phyloP scores from a whole-genome alignment of 2,329 filamentous ascomycete species.

The Domatiomyces catenatus region DNA sequence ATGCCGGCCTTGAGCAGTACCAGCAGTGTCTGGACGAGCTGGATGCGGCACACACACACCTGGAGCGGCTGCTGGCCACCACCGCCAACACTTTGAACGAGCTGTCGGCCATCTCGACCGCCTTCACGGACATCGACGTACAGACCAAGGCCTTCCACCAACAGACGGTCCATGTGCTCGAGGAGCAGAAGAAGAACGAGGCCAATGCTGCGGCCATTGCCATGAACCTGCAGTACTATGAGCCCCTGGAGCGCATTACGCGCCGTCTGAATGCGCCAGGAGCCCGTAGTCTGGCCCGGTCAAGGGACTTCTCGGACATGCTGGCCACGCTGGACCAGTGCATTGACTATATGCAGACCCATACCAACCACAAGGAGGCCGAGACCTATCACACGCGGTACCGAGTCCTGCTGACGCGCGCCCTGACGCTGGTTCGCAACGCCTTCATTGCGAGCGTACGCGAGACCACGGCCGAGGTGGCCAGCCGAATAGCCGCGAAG shows the following conservation, averaged over 20 bases:
- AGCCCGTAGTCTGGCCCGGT: constrained; percentile 69
- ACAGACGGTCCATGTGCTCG: constrained; percentile 75
- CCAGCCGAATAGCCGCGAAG: constrained; percentile 48
- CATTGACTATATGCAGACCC: constrained; percentile 77
- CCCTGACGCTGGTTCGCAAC: constrained; percentile 50
- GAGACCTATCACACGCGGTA: constrained; percentile 80
- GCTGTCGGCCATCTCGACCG: constrained; percentile 63
- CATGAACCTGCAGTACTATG: constrained; percentile 85
- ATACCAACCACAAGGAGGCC: constrained; percentile 73
- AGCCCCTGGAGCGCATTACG: constrained; percentile 81
- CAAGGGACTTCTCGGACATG: constrained; percentile 75
- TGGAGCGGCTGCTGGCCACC: constrained; percentile 62
- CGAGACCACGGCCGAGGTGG: constrained; percentile 47
- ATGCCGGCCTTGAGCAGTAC: constrained; percentile 75
- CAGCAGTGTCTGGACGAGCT: constrained; percentile 71
- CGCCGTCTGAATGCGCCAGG: constrained; percentile 82
- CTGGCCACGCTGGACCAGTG: constrained; percentile 76
- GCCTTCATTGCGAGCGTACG: constrained; percentile 49
- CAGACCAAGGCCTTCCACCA: constrained; percentile 89
- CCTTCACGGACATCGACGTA: constrained; percentile 72
- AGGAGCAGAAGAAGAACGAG: constrained; percentile 65
- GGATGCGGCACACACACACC: constrained; percentile 61
- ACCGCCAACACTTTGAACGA: constrained; percentile 61
- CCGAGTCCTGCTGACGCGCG: constrained; percentile 58
- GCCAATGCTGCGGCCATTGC: constrained; percentile 70